These are phyloP conservation scores for Rhododendron ferrugineum DNA, from an alignment of 148 eudicot genomes.

Conservation along the genomic window DNA sequence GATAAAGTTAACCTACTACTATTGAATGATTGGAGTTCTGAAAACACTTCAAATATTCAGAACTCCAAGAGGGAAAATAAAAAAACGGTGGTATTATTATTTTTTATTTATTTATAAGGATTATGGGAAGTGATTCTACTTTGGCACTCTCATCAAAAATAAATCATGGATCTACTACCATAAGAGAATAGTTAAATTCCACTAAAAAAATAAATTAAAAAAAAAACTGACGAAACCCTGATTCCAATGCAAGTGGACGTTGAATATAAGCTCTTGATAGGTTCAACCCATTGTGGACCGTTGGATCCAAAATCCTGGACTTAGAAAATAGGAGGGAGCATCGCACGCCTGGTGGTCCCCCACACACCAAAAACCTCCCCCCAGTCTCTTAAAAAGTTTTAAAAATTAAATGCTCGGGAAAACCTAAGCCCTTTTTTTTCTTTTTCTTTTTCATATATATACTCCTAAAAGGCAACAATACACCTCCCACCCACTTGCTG, in stretches of 20 bases:
- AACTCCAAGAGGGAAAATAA: not conserved
- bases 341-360: constrained; percentile 13
- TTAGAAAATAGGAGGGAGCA: not conserved
- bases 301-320: not conserved
- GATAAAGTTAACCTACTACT: no score
- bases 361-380: not conserved
- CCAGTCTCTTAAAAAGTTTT: not conserved
- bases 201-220: no score
- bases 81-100: not conserved
- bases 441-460: not conserved
- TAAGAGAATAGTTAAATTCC: not conserved
- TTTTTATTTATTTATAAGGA: not conserved
- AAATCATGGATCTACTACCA: not conserved
- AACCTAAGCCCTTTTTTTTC: not conserved
- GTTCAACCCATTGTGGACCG: not conserved
- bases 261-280: not conserved
- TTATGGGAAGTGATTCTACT: not conserved
- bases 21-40: no score
- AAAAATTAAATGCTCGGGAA: not conserved
- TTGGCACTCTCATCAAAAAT: not conserved
- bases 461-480: constrained; percentile 10
- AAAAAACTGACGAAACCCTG: not conserved
- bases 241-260: not conserved
- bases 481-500: not conserved
- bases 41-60: no score